These are phyloP conservation scores for Coemansia sp. DNA, from an alignment of 192 early-diverging fungal genomes.

Conservation along the genomic window DNA sequence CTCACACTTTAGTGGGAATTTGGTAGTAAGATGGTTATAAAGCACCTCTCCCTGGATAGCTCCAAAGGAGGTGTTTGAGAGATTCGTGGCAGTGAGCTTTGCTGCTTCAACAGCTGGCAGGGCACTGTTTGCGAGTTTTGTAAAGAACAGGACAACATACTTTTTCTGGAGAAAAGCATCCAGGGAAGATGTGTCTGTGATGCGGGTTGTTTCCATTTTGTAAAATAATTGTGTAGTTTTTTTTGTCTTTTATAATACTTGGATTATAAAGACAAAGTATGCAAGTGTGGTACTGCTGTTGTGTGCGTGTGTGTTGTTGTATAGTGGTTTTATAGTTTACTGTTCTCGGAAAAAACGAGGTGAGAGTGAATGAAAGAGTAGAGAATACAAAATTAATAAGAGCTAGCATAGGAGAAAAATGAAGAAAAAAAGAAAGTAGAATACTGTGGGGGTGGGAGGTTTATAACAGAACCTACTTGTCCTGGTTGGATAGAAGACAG, in stretches of 20 bases:
- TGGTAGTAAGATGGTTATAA: neutral
- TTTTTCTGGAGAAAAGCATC: neutral
- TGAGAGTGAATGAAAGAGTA: neutral
- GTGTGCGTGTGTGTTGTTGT: neutral
- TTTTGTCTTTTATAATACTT: neutral
- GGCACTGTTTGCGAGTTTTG: neutral
- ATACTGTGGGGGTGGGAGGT: neutral
- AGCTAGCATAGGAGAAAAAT: neutral
- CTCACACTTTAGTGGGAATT: neutral
- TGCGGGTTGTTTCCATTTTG: neutral
- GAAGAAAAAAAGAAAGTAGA: neutral
- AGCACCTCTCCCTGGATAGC: neutral
- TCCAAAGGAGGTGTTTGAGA: neutral
- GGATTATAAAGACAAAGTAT: neutral
- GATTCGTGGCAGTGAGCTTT: neutral
- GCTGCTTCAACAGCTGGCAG: neutral
- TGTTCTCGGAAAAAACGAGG: neutral
- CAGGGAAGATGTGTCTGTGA: neutral
- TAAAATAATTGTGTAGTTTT: no score
- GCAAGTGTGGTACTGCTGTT: no score
- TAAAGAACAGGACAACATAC: neutral
- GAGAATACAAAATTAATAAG: neutral
- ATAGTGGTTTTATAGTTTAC: neutral
- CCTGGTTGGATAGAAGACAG: no score
- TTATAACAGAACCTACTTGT: no score